Evolutionary conservation across 1,284 basidiomycete genomes (phyloP).

Genomic region (Polyporus tsugae): DNA sequence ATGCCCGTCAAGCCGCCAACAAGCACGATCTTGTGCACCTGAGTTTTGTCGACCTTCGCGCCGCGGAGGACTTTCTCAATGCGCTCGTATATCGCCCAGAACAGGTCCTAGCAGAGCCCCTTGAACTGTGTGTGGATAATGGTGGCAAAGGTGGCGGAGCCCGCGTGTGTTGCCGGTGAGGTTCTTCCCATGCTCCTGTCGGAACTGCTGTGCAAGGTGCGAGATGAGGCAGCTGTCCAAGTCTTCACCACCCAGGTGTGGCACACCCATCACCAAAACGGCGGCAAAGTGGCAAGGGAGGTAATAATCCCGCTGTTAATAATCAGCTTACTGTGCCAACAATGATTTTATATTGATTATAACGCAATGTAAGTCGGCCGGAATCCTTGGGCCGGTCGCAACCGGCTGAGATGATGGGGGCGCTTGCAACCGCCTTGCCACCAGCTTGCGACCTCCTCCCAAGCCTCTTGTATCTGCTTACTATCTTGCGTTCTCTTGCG

Average conservation of each 20-base stretch:
- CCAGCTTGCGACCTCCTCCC: too few relatives aligned
- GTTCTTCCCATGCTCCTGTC: constrained; percentile 99
- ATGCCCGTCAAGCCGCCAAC: constrained; percentile 99
- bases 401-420: too few relatives aligned
- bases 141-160: constrained; percentile 93
- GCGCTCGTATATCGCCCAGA: constrained; percentile 96
- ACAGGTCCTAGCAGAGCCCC: constrained; percentile 96
- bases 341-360: too few relatives aligned
- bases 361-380: too few relatives aligned
- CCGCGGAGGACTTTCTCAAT: constrained; percentile 99
- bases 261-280: too few relatives aligned
- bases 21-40: constrained; percentile 96
- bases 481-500: too few relatives aligned
- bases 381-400: too few relatives aligned
- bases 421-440: too few relatives aligned
- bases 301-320: too few relatives aligned
- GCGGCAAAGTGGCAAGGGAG: too few relatives aligned
- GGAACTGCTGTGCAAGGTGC: constrained; percentile 98
- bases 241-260: constrained; percentile 98
- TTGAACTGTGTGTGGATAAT: constrained; percentile 99
- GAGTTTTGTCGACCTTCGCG: constrained; percentile 96
- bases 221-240: constrained; percentile 99
- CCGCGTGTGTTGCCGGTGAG: constrained; percentile 93
- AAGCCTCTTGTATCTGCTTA: too few relatives aligned
- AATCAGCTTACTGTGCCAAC: too few relatives aligned